Percentiles rank a stretch among this genome's conserved stretches.
phyloP scores from a whole-genome alignment of 129 eudicot species.

The Deinandra increscens region DNA sequence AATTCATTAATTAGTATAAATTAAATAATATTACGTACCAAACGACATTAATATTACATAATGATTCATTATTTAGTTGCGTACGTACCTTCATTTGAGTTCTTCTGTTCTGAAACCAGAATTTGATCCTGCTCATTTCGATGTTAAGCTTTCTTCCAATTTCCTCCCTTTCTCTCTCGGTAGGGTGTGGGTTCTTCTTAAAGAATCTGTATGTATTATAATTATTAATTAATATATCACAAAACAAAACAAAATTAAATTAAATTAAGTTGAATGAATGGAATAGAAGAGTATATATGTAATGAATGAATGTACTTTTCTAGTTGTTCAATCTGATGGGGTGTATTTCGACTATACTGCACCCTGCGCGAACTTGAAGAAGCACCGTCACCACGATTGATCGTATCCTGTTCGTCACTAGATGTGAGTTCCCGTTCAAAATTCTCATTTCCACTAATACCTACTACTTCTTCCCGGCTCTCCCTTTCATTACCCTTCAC shows the following conservation, averaged over 20 bases:
- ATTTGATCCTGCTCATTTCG: conserved; percentile 55
- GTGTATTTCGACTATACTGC: conserved; percentile 15
- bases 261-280: too few relatives aligned
- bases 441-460: background rate
- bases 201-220: conserved; percentile 44
- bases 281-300: too few relatives aligned
- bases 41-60: too few relatives aligned
- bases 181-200: conserved; percentile 60
- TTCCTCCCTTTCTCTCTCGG: conserved; percentile 50
- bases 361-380: background rate
- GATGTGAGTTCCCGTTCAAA: background rate
- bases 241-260: too few relatives aligned
- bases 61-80: too few relatives aligned
- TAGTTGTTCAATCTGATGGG: conserved; percentile 12
- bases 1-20: too few relatives aligned
- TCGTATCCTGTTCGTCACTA: conserved; percentile 8
- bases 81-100: conserved; percentile 82
- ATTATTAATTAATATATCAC: too few relatives aligned
- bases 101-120: conserved; percentile 82
- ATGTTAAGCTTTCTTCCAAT: conserved; percentile 51
- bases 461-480: conserved; percentile 9
- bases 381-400: background rate
- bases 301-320: conserved; percentile 4
- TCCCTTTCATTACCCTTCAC: conserved; percentile 1
- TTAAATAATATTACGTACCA: too few relatives aligned